A percentile compares a stretch with the other conserved stretches of the same genome.
These are phyloP conservation scores for Amesomyces nigricolor DNA, from an alignment of 2,329 filamentous ascomycete species.

Conservation along the genomic window DNA sequence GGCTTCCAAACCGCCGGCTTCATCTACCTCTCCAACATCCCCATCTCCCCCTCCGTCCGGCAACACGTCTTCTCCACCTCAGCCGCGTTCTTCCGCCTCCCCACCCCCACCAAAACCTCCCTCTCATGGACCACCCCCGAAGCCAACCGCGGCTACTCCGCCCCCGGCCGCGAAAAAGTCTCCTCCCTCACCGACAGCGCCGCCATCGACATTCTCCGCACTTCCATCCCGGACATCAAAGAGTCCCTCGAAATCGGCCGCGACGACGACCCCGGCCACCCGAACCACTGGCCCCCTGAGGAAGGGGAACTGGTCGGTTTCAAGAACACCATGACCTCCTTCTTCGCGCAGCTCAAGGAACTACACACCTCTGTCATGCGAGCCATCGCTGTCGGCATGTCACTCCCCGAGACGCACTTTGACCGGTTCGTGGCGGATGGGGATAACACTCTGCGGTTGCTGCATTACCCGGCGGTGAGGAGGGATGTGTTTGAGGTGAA, in stretches of 20 bases:
- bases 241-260: constrained; percentile 61
- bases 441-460: constrained; percentile 65
- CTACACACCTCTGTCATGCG: constrained; percentile 77
- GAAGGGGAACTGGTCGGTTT: constrained; percentile 52
- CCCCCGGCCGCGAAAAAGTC: constrained; percentile 66
- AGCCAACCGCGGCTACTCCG: constrained; percentile 69
- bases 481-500: constrained; percentile 61
- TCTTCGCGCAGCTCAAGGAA: constrained; percentile 67
- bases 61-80: constrained; percentile 60
- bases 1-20: constrained; percentile 86
- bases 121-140: constrained; percentile 67
- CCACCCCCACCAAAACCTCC: constrained; percentile 56
- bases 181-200: constrained; percentile 47
- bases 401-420: constrained; percentile 62
- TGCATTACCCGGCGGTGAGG: constrained; percentile 69
- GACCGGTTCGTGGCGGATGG: constrained; percentile 65
- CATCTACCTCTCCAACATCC: constrained; percentile 78
- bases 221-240: constrained; percentile 57
- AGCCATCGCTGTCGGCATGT: constrained; percentile 78
- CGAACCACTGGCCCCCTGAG: constrained; percentile 70
- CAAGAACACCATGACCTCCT: constrained; percentile 65
- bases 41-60: constrained; percentile 57
- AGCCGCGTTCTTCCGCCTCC: constrained; percentile 63
- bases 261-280: constrained; percentile 51
- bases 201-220: constrained; percentile 55